These are phyloP conservation scores for Penicillium fimorum DNA, from an alignment of 495 filamentous ascomycete species.

Conservation along the genomic window DNA sequence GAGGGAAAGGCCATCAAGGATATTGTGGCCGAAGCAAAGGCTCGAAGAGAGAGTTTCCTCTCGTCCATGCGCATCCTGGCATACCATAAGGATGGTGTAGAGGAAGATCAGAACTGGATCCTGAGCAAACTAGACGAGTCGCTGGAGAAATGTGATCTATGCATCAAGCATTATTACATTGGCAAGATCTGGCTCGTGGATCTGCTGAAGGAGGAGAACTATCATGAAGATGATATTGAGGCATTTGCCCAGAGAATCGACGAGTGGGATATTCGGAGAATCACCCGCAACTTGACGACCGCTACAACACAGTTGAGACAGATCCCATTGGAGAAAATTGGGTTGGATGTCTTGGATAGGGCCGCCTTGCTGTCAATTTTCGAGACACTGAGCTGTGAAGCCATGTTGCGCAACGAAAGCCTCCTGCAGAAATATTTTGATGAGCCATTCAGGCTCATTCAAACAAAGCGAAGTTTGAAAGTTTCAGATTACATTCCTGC, in stretches of 20 bases:
- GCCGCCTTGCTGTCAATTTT: conserved; percentile 59
- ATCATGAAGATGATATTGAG: conserved; percentile 61
- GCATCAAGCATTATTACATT: conserved; percentile 77
- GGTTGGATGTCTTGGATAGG: conserved; percentile 46
- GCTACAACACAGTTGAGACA: conserved; percentile 49
- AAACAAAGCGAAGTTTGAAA: conserved; percentile 68
- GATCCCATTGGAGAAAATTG: conserved; percentile 48
- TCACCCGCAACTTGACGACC: conserved; percentile 52
- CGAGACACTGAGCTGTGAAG: conserved; percentile 61
- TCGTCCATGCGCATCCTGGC: conserved; percentile 67
- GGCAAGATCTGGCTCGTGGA: conserved; percentile 62
- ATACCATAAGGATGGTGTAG: conserved; percentile 60
- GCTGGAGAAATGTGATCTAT: conserved; percentile 72
- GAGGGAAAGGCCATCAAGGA: conserved; percentile 34
- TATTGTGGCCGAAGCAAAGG: conserved; percentile 47
- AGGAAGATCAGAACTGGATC: conserved; percentile 58
- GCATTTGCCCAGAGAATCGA: conserved; percentile 56
- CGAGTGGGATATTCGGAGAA: conserved; percentile 59
- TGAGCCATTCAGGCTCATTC: conserved; percentile 71
- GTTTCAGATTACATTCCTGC: conserved; percentile 71
- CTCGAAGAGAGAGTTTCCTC: conserved; percentile 57
- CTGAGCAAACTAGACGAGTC: conserved; percentile 50
- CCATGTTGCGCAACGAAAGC: conserved; percentile 52
- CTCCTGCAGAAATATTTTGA: conserved; percentile 64
- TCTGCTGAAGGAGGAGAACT: conserved; percentile 55